A percentile compares a stretch with the other conserved stretches of the same genome.
These are phyloP conservation scores for Castanea sativa DNA, from an alignment of 306 rosid genomes.

Conservation along the genomic window DNA sequence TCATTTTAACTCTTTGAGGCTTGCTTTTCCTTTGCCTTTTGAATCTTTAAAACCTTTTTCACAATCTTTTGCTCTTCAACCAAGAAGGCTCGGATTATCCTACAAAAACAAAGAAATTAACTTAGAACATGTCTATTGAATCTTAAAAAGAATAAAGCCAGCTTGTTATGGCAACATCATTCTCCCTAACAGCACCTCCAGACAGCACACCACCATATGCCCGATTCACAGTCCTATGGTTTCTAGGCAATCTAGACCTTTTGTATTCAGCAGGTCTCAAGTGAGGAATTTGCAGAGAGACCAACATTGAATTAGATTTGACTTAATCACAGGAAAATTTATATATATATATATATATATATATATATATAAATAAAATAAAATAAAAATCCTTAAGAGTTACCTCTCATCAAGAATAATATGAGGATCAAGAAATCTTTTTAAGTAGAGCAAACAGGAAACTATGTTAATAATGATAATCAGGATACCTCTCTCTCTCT, in stretches of 20 bases:
- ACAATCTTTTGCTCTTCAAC: constrained; percentile 57
- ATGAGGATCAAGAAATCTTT: not conserved
- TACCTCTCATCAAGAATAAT: not conserved
- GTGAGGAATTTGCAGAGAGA: constrained; percentile 62
- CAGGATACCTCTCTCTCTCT: too few relatives aligned
- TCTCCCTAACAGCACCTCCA: constrained; percentile 79
- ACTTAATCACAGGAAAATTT: not conserved
- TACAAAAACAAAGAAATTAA: constrained; percentile 4
- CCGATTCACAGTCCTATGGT: constrained; percentile 73
- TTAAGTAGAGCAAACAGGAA: too few relatives aligned
- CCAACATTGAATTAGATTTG: not conserved
- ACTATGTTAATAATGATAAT: too few relatives aligned
- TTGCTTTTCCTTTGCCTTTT: constrained; percentile 76
- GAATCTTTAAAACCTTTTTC: constrained; percentile 75
- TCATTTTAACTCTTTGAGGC: constrained; percentile 48
- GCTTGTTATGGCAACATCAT: constrained; percentile 26
- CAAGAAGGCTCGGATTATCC: constrained; percentile 80
- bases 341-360: too few relatives aligned
- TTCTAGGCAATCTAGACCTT: constrained; percentile 32
- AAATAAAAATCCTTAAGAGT: too few relatives aligned
- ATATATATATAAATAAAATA: too few relatives aligned
- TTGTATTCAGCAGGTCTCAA: constrained; percentile 6
- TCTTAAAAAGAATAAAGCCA: not conserved
- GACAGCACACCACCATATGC: constrained; percentile 82
- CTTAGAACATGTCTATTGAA: not conserved